A percentile compares a stretch with the other conserved stretches of the same genome.
phyloP scores from a whole-genome alignment of 257 asterid species.

The Parsonsia alboflavescens region DNA sequence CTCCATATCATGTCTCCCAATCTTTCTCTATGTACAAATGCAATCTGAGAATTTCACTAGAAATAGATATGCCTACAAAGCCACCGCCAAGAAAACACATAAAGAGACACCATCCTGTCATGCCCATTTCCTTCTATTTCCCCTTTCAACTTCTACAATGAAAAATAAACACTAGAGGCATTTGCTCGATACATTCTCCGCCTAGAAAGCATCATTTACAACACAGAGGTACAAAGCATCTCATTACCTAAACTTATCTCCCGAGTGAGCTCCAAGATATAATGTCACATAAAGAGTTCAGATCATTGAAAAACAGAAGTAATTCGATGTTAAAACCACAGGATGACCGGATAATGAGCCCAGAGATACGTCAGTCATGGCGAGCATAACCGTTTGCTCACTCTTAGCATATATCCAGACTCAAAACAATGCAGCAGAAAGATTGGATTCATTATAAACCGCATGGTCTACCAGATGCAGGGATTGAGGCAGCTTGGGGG shows the following conservation, averaged over 20 bases:
- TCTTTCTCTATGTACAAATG: slow-evolving; percentile 9
- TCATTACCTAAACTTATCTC: slow-evolving; percentile 4
- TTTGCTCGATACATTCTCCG: neutral
- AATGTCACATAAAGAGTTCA: neutral
- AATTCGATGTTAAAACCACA: slow-evolving; percentile 11
- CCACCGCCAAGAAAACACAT: neutral
- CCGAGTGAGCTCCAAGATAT: neutral
- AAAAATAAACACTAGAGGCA: neutral
- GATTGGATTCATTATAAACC: slow-evolving; percentile 28
- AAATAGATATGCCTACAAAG: neutral
- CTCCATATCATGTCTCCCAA: neutral
- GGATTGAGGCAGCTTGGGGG: slow-evolving; percentile 33
- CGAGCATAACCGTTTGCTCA: slow-evolving; percentile 28
- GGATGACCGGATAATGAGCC: slow-evolving; percentile 23
- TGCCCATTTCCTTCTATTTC: neutral
- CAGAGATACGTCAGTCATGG: slow-evolving; percentile 45
- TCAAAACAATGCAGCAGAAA: neutral
- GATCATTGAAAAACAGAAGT: slow-evolving; percentile 1
- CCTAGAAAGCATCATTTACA: neutral
- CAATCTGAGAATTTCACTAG: neutral
- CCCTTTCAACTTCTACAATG: slow-evolving; percentile 1
- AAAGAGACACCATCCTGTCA: neutral
- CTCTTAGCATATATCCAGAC: slow-evolving; percentile 48
- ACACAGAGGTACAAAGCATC: neutral
- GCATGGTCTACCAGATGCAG: slow-evolving; percentile 39